phyloP scores from a whole-genome alignment of 345 rosid genomes.

The Lepidium africanum region DNA sequence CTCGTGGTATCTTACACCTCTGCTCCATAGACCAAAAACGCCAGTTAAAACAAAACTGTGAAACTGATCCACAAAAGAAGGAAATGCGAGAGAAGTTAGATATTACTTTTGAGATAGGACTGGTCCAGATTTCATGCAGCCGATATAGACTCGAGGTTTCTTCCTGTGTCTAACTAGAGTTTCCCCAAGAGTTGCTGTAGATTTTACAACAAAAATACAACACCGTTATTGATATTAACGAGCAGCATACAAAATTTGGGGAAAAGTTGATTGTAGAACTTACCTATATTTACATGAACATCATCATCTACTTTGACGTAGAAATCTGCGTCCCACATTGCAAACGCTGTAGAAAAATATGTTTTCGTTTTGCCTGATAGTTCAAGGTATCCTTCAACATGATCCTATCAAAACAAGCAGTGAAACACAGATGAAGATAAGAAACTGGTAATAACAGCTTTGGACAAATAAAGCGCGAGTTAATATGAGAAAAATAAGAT shows the following conservation, averaged over 20 bases:
- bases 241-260: background rate
- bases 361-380: slow-evolving; percentile 42
- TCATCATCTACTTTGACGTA: slow-evolving; percentile 73
- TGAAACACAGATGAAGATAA: background rate
- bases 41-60: background rate
- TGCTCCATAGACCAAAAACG: slow-evolving; percentile 26
- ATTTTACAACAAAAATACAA: background rate
- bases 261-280: background rate
- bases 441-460: background rate
- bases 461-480: background rate
- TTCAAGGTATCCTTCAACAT: slow-evolving; percentile 54
- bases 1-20: slow-evolving; percentile 85
- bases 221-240: background rate
- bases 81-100: background rate
- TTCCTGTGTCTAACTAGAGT: slow-evolving; percentile 80
- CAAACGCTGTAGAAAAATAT: slow-evolving; percentile 41
- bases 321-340: slow-evolving; percentile 71
- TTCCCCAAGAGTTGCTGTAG: slow-evolving; percentile 32
- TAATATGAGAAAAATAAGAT: background rate
- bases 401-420: slow-evolving; percentile 40
- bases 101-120: slow-evolving; percentile 80
- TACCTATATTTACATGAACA: slow-evolving; percentile 73
- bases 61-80: background rate
- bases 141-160: slow-evolving; percentile 71
- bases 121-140: slow-evolving; percentile 98